Base-by-base conservation (phyloP, 768 basidiomycete species). In the Suillus weaverae region DNA sequence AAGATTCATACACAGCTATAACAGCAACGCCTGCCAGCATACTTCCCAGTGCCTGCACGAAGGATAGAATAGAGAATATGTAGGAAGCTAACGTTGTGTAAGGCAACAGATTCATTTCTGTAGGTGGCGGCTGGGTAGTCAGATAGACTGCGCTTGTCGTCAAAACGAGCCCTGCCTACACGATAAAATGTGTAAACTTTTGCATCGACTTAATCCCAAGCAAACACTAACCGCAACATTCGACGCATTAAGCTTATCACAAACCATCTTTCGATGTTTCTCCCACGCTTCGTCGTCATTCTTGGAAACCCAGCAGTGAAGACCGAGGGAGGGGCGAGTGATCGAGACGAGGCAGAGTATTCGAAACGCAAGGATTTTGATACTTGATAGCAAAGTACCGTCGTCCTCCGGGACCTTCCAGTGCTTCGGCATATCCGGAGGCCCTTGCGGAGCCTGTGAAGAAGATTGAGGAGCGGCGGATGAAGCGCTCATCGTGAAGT, bases 1-100 rank as follows among this genome's bases (percentile, higher is more conserved):
- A 62, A 35, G 33, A 35, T n/a, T 62, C 61, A 11, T 62, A 62
- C 44, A 62, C 44, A 16, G 51, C 22, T 18, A 62, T 18, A 20
- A 62, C 33, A 9, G 32, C 61, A 30, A 10, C 30, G 32, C 44
- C 61, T 14, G 61, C 38, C 33, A 62, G 33, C 11, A 48, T 62
- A 18, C 61, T 38, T 22, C 61, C 61, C 43, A 61, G 8, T 18
- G 60, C 60, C 33, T 62, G 61, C 38, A 36, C 61, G 11, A 62
- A 62, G 9, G 61, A 62, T 32, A 36, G 22, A 36, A 62, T n/a
- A 22, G 61, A n/a, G 14, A 62, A 38, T 33, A 62, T 30, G 20
- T 62, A 62, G 2, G 61, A 33, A 51, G 44, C 44, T 4, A n/a
- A 5, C 14, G 3, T 35, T n/a, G 61, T 50, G 61, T 62, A 62